Conservation (phyloP, 495 filamentous ascomycete species). For the Neurospora sp. region DNA sequence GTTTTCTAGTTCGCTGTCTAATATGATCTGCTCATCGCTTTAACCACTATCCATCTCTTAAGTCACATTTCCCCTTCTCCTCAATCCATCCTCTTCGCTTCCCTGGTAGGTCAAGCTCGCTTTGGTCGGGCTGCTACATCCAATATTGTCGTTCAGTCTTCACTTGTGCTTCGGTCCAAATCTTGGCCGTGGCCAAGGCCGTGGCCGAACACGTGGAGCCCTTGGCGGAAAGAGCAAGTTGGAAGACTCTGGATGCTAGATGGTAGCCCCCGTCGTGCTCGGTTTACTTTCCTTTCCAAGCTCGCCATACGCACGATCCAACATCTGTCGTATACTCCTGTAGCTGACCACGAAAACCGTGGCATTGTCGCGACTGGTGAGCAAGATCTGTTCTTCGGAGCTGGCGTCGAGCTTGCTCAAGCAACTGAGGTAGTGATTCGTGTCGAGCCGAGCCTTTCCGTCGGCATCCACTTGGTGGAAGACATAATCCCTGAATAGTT, state of each 20-base stretch:
- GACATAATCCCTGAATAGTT: constrained; percentile 92
- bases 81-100: background rate
- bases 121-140: background rate
- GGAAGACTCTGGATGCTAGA: background rate
- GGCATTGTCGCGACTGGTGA: constrained; percentile 84
- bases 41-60: background rate
- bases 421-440: constrained; percentile 74
- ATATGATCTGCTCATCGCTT: background rate
- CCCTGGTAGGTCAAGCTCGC: background rate
- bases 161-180: background rate
- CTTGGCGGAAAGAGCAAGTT: constrained; percentile 38
- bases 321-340: constrained; percentile 71
- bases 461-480: constrained; percentile 88
- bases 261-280: constrained; percentile 13
- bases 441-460: constrained; percentile 67
- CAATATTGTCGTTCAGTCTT: background rate
- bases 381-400: constrained; percentile 69
- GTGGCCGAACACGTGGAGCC: background rate
- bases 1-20: background rate
- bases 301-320: constrained; percentile 72
- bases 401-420: constrained; percentile 91
- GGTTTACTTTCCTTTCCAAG: constrained; percentile 47
- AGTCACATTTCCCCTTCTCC: background rate
- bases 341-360: constrained; percentile 79
- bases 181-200: background rate